phyloP scores from a whole-genome alignment of 192 early-diverging fungal species.

The Haplosporangium gracile region DNA sequence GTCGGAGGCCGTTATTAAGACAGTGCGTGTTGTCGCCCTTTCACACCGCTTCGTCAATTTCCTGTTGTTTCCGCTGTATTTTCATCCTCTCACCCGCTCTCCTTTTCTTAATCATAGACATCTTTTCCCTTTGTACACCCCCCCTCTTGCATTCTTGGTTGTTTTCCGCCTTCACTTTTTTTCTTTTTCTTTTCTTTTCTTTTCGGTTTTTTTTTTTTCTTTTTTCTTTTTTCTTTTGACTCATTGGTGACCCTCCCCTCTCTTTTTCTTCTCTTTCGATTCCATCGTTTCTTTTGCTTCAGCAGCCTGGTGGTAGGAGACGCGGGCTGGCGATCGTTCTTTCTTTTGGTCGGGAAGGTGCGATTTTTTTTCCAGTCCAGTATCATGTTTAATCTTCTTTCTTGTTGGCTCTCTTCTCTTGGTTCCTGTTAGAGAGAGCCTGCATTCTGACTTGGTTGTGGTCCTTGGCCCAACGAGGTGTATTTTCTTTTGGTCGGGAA shows the following conservation, averaged over 20 bases:
- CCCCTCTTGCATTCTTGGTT: background rate
- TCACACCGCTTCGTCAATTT: too few species aligned
- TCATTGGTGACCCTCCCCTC: constrained; percentile 1
- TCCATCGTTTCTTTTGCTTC: background rate
- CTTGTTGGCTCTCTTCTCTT: background rate
- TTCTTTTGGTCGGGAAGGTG: constrained; percentile 51
- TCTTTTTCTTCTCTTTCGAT: background rate
- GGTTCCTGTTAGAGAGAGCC: background rate
- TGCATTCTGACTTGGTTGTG: background rate
- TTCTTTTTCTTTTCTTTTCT: constrained; percentile 22
- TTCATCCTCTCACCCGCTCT: background rate
- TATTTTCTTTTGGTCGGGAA: constrained; percentile 54
- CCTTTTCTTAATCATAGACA: background rate
- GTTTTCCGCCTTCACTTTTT: background rate
- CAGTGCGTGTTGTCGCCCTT: background rate
- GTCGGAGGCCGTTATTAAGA: constrained; percentile 63
- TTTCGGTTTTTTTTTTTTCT: constrained; percentile 20
- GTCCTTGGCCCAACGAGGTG: background rate
- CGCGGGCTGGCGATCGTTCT: background rate
- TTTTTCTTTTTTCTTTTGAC: constrained; percentile 7
- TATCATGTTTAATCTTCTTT: background rate
- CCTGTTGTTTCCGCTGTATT: background rate
- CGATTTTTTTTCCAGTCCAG: background rate
- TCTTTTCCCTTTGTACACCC: too few species aligned
- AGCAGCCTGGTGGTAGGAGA: background rate